Percentiles rank a stretch among this genome's conserved stretches.
These are phyloP conservation scores for Ustilago crameri DNA, from an alignment of 1,284 basidiomycete genomes.

Conservation along the genomic window DNA sequence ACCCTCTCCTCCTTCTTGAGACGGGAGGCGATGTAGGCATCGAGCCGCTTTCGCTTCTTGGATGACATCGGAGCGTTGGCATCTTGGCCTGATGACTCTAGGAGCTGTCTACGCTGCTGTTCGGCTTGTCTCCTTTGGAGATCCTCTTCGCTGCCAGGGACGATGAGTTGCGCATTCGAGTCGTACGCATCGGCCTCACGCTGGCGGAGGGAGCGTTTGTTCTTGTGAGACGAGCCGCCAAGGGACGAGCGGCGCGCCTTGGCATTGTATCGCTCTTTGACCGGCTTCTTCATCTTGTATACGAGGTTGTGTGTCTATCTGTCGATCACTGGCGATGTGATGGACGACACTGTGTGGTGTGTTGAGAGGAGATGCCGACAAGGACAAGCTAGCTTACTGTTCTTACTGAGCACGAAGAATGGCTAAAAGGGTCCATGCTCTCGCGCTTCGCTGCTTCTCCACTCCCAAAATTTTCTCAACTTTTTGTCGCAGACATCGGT, in stretches of 20 bases:
- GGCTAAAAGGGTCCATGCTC: not conserved
- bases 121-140: slow-evolving; percentile 36
- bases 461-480: too few species aligned
- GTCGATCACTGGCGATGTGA: not conserved
- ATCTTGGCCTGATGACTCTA: slow-evolving; percentile 51
- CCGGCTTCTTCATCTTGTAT: slow-evolving; percentile 48
- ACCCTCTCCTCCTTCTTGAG: slow-evolving; percentile 66
- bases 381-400: slow-evolving; percentile 5
- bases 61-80: slow-evolving; percentile 55
- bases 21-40: slow-evolving; percentile 67
- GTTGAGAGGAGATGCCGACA: slow-evolving; percentile 4
- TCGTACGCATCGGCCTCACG: slow-evolving; percentile 44
- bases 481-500: too few species aligned
- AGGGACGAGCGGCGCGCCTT: slow-evolving; percentile 62
- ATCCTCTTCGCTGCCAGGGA: slow-evolving; percentile 50
- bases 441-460: too few species aligned
- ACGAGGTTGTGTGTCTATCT: too few species aligned
- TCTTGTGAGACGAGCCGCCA: slow-evolving; percentile 66
- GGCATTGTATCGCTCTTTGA: slow-evolving; percentile 64
- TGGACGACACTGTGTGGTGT: not conserved
- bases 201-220: slow-evolving; percentile 52
- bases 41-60: slow-evolving; percentile 68
- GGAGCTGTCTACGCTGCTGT: slow-evolving; percentile 45
- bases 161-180: slow-evolving; percentile 61
- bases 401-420: not conserved